A percentile compares a stretch with the other conserved stretches of the same genome.
Evolutionary conservation across 441 rosid species (phyloP).

Genomic region (Hypseocharis bilobata): DNA sequence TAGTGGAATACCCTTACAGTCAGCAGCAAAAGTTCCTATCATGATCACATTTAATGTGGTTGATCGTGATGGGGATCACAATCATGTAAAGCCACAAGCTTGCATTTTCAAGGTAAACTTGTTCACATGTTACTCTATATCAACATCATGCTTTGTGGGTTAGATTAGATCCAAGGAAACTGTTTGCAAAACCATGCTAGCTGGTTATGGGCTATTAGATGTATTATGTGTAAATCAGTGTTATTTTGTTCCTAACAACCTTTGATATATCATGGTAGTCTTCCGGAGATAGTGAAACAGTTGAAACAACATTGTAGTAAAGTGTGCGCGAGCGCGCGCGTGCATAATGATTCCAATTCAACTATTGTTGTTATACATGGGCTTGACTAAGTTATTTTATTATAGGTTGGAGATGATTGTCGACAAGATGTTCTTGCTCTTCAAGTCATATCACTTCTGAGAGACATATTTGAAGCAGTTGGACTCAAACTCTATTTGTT

Average conservation of each 20-base stretch:
- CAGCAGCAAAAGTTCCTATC: conserved; percentile 97
- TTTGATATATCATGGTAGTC: not conserved
- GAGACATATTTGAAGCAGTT: conserved; percentile 79
- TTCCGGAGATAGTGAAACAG: no score
- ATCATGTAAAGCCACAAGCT: conserved; percentile 70
- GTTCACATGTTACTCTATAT: conserved; percentile 3
- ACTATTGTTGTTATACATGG: not conserved
- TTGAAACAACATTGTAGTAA: no score
- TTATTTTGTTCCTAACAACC: not conserved
- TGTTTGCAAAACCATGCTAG: not conserved
- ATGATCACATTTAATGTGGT: conserved; percentile 84
- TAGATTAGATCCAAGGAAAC: not conserved
- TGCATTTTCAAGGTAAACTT: conserved; percentile 86
- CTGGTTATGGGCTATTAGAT: not conserved
- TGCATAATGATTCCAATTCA: no score
- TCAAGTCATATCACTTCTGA: conserved; percentile 88
- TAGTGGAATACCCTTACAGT: conserved; percentile 96
- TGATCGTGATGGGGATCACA: conserved; percentile 64
- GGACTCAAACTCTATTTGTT: conserved; percentile 79
- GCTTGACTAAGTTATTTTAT: conserved; percentile 15
- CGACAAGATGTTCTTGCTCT: conserved; percentile 98
- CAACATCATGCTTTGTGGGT: not conserved
- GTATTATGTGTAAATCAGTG: no score
- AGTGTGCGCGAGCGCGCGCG: no score
- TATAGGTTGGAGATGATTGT: conserved; percentile 97